phyloP scores from a whole-genome alignment of 2,329 filamentous ascomycete species.

The Botrytis tulipae region DNA sequence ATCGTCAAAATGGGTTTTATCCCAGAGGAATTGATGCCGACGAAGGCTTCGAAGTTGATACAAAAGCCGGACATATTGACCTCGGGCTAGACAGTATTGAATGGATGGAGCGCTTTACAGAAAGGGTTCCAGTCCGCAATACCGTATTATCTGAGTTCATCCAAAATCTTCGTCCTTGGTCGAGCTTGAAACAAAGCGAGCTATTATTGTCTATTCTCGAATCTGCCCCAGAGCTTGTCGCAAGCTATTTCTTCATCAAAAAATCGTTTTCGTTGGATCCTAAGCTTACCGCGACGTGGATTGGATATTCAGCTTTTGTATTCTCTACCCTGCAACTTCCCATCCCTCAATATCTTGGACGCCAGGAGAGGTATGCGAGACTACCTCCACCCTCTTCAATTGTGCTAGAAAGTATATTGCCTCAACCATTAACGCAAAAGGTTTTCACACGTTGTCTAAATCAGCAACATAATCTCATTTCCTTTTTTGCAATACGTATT shows the following conservation, averaged over 20 bases:
- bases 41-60: constrained; percentile 46
- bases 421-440: constrained; percentile 77
- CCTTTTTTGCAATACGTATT: constrained; percentile 79
- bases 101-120: constrained; percentile 65
- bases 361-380: constrained; percentile 57
- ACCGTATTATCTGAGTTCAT: constrained; percentile 75
- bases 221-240: constrained; percentile 79
- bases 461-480: constrained; percentile 75
- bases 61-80: constrained; percentile 52
- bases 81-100: constrained; percentile 67
- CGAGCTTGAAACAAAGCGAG: constrained; percentile 76
- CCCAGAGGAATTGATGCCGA: constrained; percentile 66
- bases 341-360: constrained; percentile 70
- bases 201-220: constrained; percentile 77
- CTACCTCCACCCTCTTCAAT: constrained; percentile 76
- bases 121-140: constrained; percentile 74
- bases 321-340: constrained; percentile 76
- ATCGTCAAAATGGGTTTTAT: constrained; percentile 80
- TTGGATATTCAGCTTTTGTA: constrained; percentile 86
- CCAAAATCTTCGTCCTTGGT: constrained; percentile 77
- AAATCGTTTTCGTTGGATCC: constrained; percentile 83
- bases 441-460: constrained; percentile 76
- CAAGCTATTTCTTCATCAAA: constrained; percentile 81
- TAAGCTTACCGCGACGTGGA: constrained; percentile 90
- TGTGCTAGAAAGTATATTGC: constrained; percentile 82